Conservation (phyloP, 2,329 filamentous ascomycete species). For the Verticillium klebahnii region DNA sequence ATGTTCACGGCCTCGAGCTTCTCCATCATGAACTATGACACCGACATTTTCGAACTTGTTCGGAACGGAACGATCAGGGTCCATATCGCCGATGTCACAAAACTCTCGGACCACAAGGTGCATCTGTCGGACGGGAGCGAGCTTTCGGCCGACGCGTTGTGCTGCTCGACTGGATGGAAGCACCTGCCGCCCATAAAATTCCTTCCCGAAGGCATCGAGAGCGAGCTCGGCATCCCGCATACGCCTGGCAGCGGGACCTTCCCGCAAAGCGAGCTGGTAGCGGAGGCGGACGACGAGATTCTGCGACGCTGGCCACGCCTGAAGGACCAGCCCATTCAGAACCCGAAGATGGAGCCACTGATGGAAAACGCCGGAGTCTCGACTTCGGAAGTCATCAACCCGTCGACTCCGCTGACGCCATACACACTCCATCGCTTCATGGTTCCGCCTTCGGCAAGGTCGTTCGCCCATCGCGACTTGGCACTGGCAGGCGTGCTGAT, state of each 20-base stretch:
- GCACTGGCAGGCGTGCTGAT: constrained; percentile 40
- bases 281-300: constrained; percentile 48
- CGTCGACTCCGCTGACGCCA: constrained; percentile 25
- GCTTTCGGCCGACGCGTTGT: constrained; percentile 45
- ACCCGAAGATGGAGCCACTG: constrained; percentile 39
- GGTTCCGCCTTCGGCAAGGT: constrained; percentile 31
- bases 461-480: constrained; percentile 33
- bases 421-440: constrained; percentile 43
- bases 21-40: constrained; percentile 57
- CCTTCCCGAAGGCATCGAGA: constrained; percentile 39
- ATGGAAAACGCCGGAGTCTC: constrained; percentile 31
- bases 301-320: constrained; percentile 48
- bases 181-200: constrained; percentile 48
- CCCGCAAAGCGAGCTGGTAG: constrained; percentile 26
- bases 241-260: constrained; percentile 13
- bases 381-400: constrained; percentile 21
- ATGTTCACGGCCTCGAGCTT: constrained; percentile 52
- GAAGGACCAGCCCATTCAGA: constrained; percentile 43
- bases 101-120: constrained; percentile 39
- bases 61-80: constrained; percentile 45
- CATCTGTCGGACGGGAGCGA: constrained; percentile 44
- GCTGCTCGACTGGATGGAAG: constrained; percentile 58
- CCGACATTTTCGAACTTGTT: constrained; percentile 53
- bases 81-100: constrained; percentile 46
- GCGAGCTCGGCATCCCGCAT: constrained; percentile 45